Evolutionary conservation across 1,139 yeast genomes (phyloP).

Genomic region (Diutina scorzettiae): DNA sequence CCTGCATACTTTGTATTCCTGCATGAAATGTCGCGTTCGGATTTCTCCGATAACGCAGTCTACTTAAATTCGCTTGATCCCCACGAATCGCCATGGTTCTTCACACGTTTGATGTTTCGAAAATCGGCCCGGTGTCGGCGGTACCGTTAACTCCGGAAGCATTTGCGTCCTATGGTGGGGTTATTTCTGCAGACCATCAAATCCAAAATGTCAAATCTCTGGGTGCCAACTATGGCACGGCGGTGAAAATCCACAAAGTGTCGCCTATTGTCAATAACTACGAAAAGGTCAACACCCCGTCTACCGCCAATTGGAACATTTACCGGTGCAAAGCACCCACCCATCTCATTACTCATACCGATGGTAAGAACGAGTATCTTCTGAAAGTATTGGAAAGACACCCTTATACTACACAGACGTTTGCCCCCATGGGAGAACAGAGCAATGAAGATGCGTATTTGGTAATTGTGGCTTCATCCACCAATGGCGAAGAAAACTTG

Average conservation of each 20-base stretch:
- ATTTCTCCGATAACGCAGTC: too few species aligned
- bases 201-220: conserved; percentile 20
- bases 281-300: conserved; percentile 16
- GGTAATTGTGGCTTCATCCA: conserved; percentile 66
- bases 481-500: conserved; percentile 20
- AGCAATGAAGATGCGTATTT: conserved; percentile 42
- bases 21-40: neutral
- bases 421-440: conserved; percentile 73
- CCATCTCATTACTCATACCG: conserved; percentile 31
- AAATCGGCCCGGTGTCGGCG: conserved; percentile 15
- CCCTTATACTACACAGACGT: conserved; percentile 84
- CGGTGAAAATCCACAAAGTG: conserved; percentile 62
- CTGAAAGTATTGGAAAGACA: conserved; percentile 79
- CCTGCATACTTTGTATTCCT: neutral
- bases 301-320: conserved; percentile 64
- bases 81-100: neutral
- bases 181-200: conserved; percentile 35
- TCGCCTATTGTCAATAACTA: conserved; percentile 53
- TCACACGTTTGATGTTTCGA: neutral
- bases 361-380: conserved; percentile 23
- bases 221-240: conserved; percentile 90
- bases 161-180: conserved; percentile 34
- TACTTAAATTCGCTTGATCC: neutral
- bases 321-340: conserved; percentile 72
- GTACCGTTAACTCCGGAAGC: conserved; percentile 29